Conservation (phyloP, 805 yeast genomes). For the Jamesozyma lodderae region DNA sequence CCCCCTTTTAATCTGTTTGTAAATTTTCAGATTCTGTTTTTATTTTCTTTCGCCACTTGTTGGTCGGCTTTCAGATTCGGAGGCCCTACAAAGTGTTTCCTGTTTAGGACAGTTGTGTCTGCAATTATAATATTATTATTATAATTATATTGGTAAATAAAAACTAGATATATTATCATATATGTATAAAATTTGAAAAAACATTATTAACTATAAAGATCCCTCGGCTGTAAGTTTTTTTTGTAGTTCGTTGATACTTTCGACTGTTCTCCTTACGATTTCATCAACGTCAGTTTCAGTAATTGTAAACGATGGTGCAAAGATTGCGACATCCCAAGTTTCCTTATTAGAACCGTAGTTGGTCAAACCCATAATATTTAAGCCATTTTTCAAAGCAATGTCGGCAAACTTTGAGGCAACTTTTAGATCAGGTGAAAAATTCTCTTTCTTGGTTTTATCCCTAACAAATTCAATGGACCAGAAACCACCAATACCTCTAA, state of each 20-base stretch:
- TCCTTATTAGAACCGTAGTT: constrained; percentile 31
- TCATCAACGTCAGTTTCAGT: constrained; percentile 36
- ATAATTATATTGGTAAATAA: too few species aligned
- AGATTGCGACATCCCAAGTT: constrained; percentile 35
- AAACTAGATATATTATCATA: too few species aligned
- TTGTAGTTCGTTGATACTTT: constrained; percentile 33
- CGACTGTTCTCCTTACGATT: constrained; percentile 33
- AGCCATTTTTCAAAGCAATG: constrained; percentile 37
- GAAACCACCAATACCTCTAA: constrained; percentile 57
- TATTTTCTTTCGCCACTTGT: too few species aligned
- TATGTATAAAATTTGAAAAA: too few species aligned
- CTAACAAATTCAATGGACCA: constrained; percentile 50
- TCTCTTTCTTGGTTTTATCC: constrained; percentile 42
- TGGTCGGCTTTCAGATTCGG: too few species aligned
- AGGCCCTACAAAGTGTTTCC: too few species aligned
- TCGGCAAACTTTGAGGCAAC: constrained; percentile 32
- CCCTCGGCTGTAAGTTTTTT: constrained; percentile 10
- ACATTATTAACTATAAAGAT: background rate
- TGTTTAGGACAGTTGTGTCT: too few species aligned
- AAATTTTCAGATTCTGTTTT: too few species aligned
- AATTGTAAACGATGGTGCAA: constrained; percentile 40
- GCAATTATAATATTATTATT: too few species aligned
- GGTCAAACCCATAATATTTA: constrained; percentile 39
- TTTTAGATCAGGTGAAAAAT: constrained; percentile 33
- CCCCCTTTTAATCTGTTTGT: too few species aligned